Base-by-base conservation (phyloP, 805 yeast species). In the Saccharomyces paradoxus region DNA sequence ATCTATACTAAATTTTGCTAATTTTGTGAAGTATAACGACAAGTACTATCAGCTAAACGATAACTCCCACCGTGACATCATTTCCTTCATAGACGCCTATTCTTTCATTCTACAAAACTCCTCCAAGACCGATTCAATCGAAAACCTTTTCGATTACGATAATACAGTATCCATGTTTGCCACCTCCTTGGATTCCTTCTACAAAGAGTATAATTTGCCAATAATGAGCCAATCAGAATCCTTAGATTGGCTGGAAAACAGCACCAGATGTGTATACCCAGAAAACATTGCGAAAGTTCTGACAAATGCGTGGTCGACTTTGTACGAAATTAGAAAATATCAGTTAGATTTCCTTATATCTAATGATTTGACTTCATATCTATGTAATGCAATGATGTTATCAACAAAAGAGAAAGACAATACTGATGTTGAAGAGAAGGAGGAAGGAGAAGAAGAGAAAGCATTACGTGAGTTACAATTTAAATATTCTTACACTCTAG, bases 401-500 rank as follows among this genome's bases (percentile, higher is more conserved):
- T 49, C 56, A 14, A 30, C 56, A 22, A 53, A 56, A 24, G 49
- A 41, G 9, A 41, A 26, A 4, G 44, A 41, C 14, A 30, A 14
- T 12, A n/a, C 44, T 37, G 17, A 17, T 21, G 24, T n/a, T 8
- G 24, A 21, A 17, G 44, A 17, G 44, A 17, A 50, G n/a, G 28
- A 31, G 6, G 12, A 37, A 17, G 44, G 24, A 37, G 44, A 37
- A 12, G 44, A 37, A 3, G 44, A 27, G 7, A 22, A 31, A 21
- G 29, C 12, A 26, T 50, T 56, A 24, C 55, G 52, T 17, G 55
- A 61, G 26, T 54, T 61, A 49, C 61, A 65, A 44, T 78, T 72
- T 63, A 75, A 76, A 53, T 82, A 81, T 63, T 79, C 84, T 0
- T 73, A 76, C 50, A 69, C 73, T 4, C 67, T 81, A 44, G 76